A percentile compares a stretch with the other conserved stretches of the same genome.
Conservation (phyloP, 108 stramenopile genomes). For the Fistulifera solaris region DNA sequence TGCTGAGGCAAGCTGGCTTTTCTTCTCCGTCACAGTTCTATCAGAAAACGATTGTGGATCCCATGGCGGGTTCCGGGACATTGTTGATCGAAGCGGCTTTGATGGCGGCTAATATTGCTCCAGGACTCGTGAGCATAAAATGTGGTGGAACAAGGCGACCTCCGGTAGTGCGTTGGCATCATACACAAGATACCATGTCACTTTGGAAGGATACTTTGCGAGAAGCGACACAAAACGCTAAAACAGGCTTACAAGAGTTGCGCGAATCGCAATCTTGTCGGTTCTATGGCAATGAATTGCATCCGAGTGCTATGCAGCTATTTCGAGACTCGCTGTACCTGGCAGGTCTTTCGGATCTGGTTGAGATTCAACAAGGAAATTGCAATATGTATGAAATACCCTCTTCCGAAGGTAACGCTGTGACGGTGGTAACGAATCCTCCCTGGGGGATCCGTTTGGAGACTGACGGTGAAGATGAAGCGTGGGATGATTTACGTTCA, state of each 20-base stretch:
- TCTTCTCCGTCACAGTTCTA: constrained; percentile 7
- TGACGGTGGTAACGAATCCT: constrained; percentile 58
- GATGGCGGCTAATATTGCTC: constrained; percentile 72
- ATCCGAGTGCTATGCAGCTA: constrained; percentile 32
- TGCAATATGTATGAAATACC: constrained; percentile 41
- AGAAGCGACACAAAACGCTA: constrained; percentile 48
- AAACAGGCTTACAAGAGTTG: constrained; percentile 44
- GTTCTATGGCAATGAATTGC: constrained; percentile 33
- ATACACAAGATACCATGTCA: constrained; percentile 1
- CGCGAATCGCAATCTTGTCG: constrained; percentile 2
- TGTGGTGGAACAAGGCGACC: constrained; percentile 44
- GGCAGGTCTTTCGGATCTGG: constrained; percentile 39
- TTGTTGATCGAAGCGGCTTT: constrained; percentile 63
- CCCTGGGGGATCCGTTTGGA: constrained; percentile 69
- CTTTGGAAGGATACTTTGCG: constrained; percentile 55
- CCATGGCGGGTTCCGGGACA: constrained; percentile 77
- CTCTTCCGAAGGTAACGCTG: background rate
- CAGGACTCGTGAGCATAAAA: constrained; percentile 55
- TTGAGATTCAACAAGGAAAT: constrained; percentile 45
- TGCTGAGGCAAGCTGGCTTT: constrained; percentile 61
- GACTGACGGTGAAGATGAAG: constrained; percentile 57
- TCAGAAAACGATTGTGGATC: constrained; percentile 39
- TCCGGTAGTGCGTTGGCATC: constrained; percentile 66
- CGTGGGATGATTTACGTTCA: constrained; percentile 60
- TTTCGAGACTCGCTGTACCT: constrained; percentile 24